These are phyloP conservation scores for Globisporangium cederbergense DNA, from an alignment of 352 stramenopile species.

Conservation along the genomic window DNA sequence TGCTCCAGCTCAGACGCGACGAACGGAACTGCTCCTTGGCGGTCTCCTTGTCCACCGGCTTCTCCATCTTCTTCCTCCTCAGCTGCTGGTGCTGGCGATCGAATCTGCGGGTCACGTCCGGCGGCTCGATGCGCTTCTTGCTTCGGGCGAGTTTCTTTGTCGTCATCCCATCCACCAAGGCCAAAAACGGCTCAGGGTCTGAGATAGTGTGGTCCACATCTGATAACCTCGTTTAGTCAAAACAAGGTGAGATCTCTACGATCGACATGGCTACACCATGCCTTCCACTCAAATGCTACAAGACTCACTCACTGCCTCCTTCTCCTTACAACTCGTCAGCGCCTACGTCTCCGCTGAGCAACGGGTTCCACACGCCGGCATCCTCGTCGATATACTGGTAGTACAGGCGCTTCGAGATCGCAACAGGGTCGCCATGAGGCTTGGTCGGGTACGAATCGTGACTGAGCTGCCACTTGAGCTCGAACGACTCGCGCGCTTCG, in stretches of 20 bases:
- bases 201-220: slow-evolving; percentile 3
- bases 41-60: slow-evolving; percentile 66
- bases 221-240: background rate
- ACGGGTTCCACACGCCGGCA: slow-evolving; percentile 3
- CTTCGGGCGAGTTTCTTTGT: slow-evolving; percentile 11
- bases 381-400: slow-evolving; percentile 37
- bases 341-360: background rate
- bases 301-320: background rate
- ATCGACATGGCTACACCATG: slow-evolving; percentile 12
- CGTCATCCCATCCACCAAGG: background rate
- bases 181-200: background rate
- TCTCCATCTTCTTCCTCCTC: slow-evolving; percentile 27
- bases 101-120: slow-evolving; percentile 6
- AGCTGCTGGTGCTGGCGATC: slow-evolving; percentile 1
- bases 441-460: slow-evolving; percentile 48
- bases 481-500: slow-evolving; percentile 50
- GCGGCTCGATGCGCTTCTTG: slow-evolving; percentile 9
- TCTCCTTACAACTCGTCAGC: slow-evolving; percentile 11
- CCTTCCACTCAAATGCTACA: too few species aligned
- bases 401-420: slow-evolving; percentile 52
- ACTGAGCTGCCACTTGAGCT: slow-evolving; percentile 74
- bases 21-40: slow-evolving; percentile 69
- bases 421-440: slow-evolving; percentile 41
- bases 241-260: slow-evolving; percentile 1
- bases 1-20: slow-evolving; percentile 79